phyloP scores from a whole-genome alignment of 176 grass and related monocot genomes.

The Alloteropsis semialata region DNA sequence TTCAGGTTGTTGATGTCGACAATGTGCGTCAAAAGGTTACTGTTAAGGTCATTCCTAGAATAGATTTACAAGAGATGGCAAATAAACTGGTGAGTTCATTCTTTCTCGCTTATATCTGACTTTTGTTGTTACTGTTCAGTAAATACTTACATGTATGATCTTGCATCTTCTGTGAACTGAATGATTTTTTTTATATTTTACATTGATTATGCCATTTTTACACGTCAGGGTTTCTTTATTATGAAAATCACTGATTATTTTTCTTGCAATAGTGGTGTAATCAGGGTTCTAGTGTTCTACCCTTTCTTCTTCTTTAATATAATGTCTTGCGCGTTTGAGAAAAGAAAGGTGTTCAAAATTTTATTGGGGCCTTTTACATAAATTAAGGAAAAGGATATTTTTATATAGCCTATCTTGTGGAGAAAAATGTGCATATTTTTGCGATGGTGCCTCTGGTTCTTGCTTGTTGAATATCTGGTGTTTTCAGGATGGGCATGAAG shows the following conservation, averaged over 20 bases:
- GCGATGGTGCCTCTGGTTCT: neutral
- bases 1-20: constrained; percentile 87
- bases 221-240: neutral
- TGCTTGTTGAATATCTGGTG: constrained; percentile 7
- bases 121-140: neutral
- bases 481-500: constrained; percentile 62
- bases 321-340: too few relatives aligned
- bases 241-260: neutral
- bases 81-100: constrained; percentile 64
- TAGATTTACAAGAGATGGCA: constrained; percentile 77
- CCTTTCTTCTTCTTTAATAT: too few relatives aligned
- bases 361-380: neutral
- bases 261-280: neutral
- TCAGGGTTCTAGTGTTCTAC: too few relatives aligned
- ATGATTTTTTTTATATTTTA: neutral
- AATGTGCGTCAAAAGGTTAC: constrained; percentile 64
- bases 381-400: neutral
- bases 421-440: neutral
- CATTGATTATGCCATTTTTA: neutral
- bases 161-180: constrained; percentile 5
- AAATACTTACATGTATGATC: neutral
- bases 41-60: constrained; percentile 82
- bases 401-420: neutral
- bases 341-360: neutral
- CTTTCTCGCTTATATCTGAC: constrained; percentile 2